These are phyloP conservation scores for Fraxinus baroniana DNA, from an alignment of 305 asterid genomes.

Conservation along the genomic window DNA sequence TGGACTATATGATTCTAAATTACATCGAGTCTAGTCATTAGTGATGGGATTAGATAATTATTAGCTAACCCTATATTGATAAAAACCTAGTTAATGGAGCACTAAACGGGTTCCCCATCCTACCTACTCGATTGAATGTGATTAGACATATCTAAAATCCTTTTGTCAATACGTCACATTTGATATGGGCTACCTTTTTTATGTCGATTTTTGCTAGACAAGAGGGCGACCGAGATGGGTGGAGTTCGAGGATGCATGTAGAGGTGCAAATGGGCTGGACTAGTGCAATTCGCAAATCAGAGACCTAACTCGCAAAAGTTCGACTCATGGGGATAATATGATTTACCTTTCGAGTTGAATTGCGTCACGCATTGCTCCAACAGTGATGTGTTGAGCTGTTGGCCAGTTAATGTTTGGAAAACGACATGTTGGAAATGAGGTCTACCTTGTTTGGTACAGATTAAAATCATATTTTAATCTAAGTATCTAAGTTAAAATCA, in stretches of 20 bases:
- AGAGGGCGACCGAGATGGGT: not conserved
- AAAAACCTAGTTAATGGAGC: not conserved
- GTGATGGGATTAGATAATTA: not conserved
- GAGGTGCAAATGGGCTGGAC: not conserved
- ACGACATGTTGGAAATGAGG: not conserved
- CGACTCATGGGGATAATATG: not conserved
- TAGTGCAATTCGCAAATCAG: not conserved
- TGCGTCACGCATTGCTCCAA: not conserved
- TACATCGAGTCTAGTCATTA: not conserved
- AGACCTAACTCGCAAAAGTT: not conserved
- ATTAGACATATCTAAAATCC: not conserved
- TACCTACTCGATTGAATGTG: not conserved
- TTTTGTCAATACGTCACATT: not conserved
- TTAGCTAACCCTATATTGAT: not conserved
- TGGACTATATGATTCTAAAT: not conserved
- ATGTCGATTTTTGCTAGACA: not conserved
- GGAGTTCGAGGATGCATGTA: not conserved
- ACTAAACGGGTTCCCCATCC: not conserved
- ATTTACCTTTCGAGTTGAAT: not conserved
- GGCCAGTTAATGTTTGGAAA: not conserved
- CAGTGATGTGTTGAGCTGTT: not conserved
- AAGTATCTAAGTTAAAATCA: too few relatives aligned
- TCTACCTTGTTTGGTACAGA: too few relatives aligned
- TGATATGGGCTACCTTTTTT: not conserved
- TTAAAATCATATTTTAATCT: too few relatives aligned